A percentile compares a stretch with the other conserved stretches of the same genome.
phyloP scores from a whole-genome alignment of 108 stramenopile genomes.

The Licmophora abbreviata region DNA sequence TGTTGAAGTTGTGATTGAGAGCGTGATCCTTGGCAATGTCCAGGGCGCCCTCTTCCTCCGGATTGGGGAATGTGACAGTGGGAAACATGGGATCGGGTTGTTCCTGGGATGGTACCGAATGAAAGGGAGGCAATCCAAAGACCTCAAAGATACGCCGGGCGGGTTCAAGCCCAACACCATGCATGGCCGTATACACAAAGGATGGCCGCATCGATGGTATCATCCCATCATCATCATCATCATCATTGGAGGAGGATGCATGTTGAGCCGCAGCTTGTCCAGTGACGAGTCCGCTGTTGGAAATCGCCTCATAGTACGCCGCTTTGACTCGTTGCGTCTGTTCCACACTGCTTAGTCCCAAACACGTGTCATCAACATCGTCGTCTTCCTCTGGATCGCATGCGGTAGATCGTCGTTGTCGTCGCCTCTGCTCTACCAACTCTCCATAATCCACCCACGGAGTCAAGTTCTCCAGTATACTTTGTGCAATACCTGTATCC shows the following conservation, averaged over 20 bases:
- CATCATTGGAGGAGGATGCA: background rate
- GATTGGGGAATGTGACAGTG: constrained; percentile 95
- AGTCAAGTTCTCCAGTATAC: constrained; percentile 71
- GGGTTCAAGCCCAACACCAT: constrained; percentile 85
- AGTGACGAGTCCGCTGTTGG: constrained; percentile 50
- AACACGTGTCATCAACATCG: constrained; percentile 35
- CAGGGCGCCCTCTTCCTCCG: constrained; percentile 94
- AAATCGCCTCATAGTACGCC: constrained; percentile 59
- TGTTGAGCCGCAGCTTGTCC: constrained; percentile 7
- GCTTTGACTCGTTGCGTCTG: constrained; percentile 32
- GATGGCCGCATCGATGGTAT: constrained; percentile 18
- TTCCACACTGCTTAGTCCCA: constrained; percentile 31
- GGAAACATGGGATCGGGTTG: constrained; percentile 90
- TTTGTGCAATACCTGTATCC: constrained; percentile 78
- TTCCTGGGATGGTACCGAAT: constrained; percentile 64
- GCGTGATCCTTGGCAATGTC: constrained; percentile 80
- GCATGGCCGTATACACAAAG: constrained; percentile 95
- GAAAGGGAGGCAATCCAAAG: constrained; percentile 74
- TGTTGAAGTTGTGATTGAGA: constrained; percentile 39
- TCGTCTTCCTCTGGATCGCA: too few relatives aligned
- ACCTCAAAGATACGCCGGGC: constrained; percentile 56
- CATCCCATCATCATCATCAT: constrained; percentile 2
- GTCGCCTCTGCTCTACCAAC: constrained; percentile 18
- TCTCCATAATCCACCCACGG: constrained; percentile 83
- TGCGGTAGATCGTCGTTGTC: too few relatives aligned